A percentile compares a stretch with the other conserved stretches of the same genome.
These are phyloP conservation scores for Crithidia bombi DNA, from an alignment of 208 protist species.

Conservation along the genomic window DNA sequence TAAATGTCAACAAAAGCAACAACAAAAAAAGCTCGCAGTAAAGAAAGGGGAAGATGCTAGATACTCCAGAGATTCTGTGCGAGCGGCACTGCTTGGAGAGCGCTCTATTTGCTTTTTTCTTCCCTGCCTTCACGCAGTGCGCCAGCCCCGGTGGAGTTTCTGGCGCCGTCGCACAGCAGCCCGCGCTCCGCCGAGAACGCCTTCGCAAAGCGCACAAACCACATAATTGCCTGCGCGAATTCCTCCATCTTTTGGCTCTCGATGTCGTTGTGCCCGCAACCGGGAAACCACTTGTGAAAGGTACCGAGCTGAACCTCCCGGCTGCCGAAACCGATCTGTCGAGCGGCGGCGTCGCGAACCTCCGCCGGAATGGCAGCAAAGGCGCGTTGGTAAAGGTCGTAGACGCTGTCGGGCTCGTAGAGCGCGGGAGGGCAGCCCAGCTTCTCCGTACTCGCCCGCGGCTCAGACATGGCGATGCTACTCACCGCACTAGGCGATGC, in stretches of 20 bases:
- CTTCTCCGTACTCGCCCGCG: background rate
- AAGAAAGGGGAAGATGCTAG: no score
- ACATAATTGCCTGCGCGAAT: slow-evolving; percentile 33
- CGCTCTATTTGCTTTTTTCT: no score
- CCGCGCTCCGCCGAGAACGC: slow-evolving; percentile 25
- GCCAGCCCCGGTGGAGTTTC: background rate
- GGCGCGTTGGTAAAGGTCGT: slow-evolving; percentile 24
- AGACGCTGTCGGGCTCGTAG: slow-evolving; percentile 9
- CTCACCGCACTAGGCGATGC: slow-evolving; percentile 1
- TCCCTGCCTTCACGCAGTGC: background rate
- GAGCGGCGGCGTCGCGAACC: background rate
- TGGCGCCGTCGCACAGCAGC: background rate
- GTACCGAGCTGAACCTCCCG: slow-evolving; percentile 28
- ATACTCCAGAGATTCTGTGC: no score
- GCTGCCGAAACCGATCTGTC: background rate
- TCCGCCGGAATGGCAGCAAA: slow-evolving; percentile 14
- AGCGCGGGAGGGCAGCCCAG: background rate
- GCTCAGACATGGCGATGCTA: slow-evolving; percentile 4
- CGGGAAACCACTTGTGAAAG: slow-evolving; percentile 54
- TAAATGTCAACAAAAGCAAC: background rate
- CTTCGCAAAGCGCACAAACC: slow-evolving; percentile 37
- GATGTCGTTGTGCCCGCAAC: slow-evolving; percentile 77
- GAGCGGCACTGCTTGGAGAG: no score
- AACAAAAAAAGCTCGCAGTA: background rate
- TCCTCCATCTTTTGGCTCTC: slow-evolving; percentile 22